Evolutionary conservation across 2,329 filamentous ascomycete genomes (phyloP), one percentile per base, ranked within the genome.

Genomic region (Sclerotinia trifoliorum): DNA sequence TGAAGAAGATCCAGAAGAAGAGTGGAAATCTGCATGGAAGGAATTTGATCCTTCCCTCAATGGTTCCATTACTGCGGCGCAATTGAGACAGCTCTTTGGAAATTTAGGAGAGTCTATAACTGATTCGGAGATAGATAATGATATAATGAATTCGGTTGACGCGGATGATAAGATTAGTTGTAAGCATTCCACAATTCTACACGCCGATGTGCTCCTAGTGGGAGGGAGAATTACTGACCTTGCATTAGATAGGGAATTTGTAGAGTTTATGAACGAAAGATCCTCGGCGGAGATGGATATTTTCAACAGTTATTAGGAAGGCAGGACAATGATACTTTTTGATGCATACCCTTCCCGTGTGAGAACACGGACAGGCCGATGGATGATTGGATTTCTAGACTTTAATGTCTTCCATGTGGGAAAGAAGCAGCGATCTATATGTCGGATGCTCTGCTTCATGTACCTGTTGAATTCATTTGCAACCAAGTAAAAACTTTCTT

Each of bases 131-230:
- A 72, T 79, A 24, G 77, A 78, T 21, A 39, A 67, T 52, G 73
- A 72, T 51, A 70, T 80, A 56, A 70, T 79, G 35, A 78, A 78
- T 68, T 76, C 76, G 51, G 75, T 79, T 1, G 77, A 78, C 69
- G 78, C 77, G 2, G 75, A 78, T 62, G 77, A 77, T 24, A 79
- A 77, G 66, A 75, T 80, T 56, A 76, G 71, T 57, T 80, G 79
- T 80, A 67, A 78, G 79, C 73, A n/a, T 61, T 44, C 11, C 10
- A 8, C 42, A 8, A 1, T 26, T 17, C 2, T n/a, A 5, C 21
- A 8, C 8, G 21, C 7, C 2, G 1, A 2, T 11, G n/a, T 4
- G 24, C n/a, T 19, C 63, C 21, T 13, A 35, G 21, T 49, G 26
- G 32, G 46, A 26, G 26, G 13, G 21, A 17, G 17, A 51, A 10